Evolutionary conservation across 106 monocot species (phyloP).

Genomic region (Allium sativum): DNA sequence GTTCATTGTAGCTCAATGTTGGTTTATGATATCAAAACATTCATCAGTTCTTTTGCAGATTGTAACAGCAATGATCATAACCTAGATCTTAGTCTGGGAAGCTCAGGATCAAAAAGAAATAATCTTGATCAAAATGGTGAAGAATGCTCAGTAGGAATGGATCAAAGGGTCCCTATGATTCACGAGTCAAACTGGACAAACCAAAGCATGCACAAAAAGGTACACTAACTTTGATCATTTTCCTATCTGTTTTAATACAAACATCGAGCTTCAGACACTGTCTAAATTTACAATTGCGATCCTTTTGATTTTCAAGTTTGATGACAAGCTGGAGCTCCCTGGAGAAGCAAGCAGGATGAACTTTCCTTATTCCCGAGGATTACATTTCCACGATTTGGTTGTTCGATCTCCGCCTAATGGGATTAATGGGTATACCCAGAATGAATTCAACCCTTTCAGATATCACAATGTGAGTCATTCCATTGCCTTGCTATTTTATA

Average conservation of each 20-base stretch:
- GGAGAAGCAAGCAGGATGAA: conserved; percentile 3
- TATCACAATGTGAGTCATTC: conserved; percentile 20
- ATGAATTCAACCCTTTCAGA: neutral
- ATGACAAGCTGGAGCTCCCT: conserved; percentile 24
- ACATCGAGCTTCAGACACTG: neutral
- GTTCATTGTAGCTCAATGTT: neutral
- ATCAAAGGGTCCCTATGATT: conserved; percentile 27
- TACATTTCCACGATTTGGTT: neutral
- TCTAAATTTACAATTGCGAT: neutral
- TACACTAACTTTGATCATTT: conserved; percentile 2
- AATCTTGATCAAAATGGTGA: conserved; percentile 15
- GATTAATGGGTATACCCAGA: conserved; percentile 5
- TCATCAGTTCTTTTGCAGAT: conserved; percentile 9
- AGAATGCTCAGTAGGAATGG: conserved; percentile 15
- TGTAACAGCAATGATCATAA: conserved; percentile 32
- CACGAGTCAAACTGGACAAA: conserved; percentile 24
- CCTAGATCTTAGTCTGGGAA: conserved; percentile 65
- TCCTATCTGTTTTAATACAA: neutral
- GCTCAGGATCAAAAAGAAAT: conserved; percentile 35
- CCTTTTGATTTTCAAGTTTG: conserved; percentile 11
- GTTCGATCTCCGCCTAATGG: neutral
- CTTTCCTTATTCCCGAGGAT: neutral
- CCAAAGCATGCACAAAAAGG: conserved; percentile 14
- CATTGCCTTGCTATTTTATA: neutral
- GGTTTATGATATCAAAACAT: neutral